Base-by-base conservation (phyloP, 2,329 filamentous ascomycete genomes). In the Fusarium scirpi region DNA sequence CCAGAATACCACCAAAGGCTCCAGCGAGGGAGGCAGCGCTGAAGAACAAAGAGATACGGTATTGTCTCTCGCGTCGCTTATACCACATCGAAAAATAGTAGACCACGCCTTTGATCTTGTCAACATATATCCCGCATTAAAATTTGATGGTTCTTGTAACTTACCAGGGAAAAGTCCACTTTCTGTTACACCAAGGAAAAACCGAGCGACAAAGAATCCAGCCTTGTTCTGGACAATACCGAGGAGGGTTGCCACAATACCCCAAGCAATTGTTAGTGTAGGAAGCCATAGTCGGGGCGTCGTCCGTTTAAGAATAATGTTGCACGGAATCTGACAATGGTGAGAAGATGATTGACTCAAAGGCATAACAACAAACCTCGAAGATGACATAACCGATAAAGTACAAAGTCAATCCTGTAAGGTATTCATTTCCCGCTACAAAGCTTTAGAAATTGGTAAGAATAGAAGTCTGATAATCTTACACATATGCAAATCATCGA, bases 331-430 rank as follows among this genome's bases (percentile, higher is more conserved):
- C 84, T 85, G 13, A 7, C 3, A 5, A 7, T 8, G 2, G 15
- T 7, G 6, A 22, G 29, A 77, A 16, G 74, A 62, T 6, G 3
- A 1, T 8, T 1, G 11, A 0, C 10, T 2, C 1, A 2, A 9
- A 5, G 1, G 0, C 3, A 5, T 2, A 12, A 13, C 8, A 4
- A 40, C 76, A 45, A 46, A 85, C 84, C 72, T 89, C 87, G 44
- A 89, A 89, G 13, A 88, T 71, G 3, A 88, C 86, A 62, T 89
- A 89, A 45, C 85, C 86, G 43, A 89, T 80, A 73, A 92, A 92
- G 76, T 91, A 92, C 0, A 92, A 76, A 0, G 90, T 92, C 43
- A 92, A 75, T 2, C 89, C 88, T 0, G 87, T 90, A 2, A 92
- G 81, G 61, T 92, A 92, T 70, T 91, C 84, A 47, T 90, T 86